These are phyloP conservation scores for Fraxinus latifolia DNA, from an alignment of 305 asterid species.

Conservation along the genomic window DNA sequence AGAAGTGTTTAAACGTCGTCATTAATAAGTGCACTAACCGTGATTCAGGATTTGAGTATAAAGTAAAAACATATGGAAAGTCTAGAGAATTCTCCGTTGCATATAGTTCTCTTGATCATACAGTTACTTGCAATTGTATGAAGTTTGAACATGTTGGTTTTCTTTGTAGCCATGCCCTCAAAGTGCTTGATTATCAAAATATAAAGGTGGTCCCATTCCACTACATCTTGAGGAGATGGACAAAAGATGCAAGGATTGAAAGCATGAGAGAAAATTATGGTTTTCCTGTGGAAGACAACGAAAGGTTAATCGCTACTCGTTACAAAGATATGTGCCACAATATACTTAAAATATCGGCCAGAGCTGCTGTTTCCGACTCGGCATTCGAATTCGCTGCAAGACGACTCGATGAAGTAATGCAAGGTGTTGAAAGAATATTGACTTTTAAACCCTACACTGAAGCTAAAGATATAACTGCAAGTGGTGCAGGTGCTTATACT, in stretches of 20 bases:
- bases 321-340: slow-evolving; percentile 50
- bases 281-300: slow-evolving; percentile 35
- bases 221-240: slow-evolving; percentile 62
- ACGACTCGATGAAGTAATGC: slow-evolving; percentile 52
- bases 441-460: slow-evolving; percentile 40
- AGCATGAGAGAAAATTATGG: slow-evolving; percentile 32
- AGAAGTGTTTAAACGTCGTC: slow-evolving; percentile 52
- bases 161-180: slow-evolving; percentile 60
- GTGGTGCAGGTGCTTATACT: slow-evolving; percentile 25
- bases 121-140: slow-evolving; percentile 63
- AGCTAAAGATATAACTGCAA: slow-evolving; percentile 20
- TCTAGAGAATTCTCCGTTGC: slow-evolving; percentile 40
- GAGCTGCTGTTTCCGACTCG: slow-evolving; percentile 53
- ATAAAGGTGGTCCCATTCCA: slow-evolving; percentile 50
- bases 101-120: slow-evolving; percentile 45
- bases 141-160: slow-evolving; percentile 59
- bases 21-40: slow-evolving; percentile 44
- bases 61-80: slow-evolving; percentile 56
- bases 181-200: slow-evolving; percentile 59
- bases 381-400: slow-evolving; percentile 61
- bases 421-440: slow-evolving; percentile 55
- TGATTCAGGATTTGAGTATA: slow-evolving; percentile 46
- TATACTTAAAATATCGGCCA: slow-evolving; percentile 53
- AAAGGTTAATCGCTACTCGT: slow-evolving; percentile 45
- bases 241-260: slow-evolving; percentile 50